Percentiles rank a stretch among this genome's conserved stretches.
Conservation (phyloP, 371 early-diverging fungal genomes). For the Lichtheimia ornata region DNA sequence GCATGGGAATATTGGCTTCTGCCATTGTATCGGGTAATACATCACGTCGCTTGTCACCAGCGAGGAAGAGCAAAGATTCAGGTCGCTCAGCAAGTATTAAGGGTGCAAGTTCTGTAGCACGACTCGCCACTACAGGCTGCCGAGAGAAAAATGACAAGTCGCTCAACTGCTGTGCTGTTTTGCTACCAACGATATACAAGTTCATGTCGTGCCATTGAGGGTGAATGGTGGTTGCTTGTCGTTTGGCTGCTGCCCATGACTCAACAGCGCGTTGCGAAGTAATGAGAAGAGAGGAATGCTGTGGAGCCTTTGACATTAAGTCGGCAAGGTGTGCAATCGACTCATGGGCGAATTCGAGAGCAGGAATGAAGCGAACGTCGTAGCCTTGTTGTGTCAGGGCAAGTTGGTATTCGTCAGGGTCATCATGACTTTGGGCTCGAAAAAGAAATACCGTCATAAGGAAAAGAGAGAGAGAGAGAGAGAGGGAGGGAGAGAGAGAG, state of each 20-base stretch:
- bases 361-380: neutral
- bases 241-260: constrained; percentile 16
- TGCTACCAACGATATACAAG: constrained; percentile 52
- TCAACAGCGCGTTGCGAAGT: constrained; percentile 47
- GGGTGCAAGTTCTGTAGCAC: constrained; percentile 41
- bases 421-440: neutral
- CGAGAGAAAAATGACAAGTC: constrained; percentile 26
- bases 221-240: neutral
- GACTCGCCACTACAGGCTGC: constrained; percentile 26
- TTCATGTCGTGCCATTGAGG: constrained; percentile 27
- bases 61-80: constrained; percentile 42
- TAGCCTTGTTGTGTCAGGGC: neutral
- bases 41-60: constrained; percentile 61
- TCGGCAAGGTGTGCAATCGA: neutral
- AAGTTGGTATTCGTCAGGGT: neutral
- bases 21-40: constrained; percentile 36
- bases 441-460: neutral
- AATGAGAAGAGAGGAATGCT: constrained; percentile 25
- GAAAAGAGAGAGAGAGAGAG: neutral
- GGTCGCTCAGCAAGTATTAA: constrained; percentile 18
- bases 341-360: neutral
- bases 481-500: neutral
- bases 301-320: constrained; percentile 22
- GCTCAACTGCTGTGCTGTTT: constrained; percentile 38
- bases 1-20: constrained; percentile 23